phyloP scores from a whole-genome alignment of 163 green algal genomes.

The Chlorella variabilis region DNA sequence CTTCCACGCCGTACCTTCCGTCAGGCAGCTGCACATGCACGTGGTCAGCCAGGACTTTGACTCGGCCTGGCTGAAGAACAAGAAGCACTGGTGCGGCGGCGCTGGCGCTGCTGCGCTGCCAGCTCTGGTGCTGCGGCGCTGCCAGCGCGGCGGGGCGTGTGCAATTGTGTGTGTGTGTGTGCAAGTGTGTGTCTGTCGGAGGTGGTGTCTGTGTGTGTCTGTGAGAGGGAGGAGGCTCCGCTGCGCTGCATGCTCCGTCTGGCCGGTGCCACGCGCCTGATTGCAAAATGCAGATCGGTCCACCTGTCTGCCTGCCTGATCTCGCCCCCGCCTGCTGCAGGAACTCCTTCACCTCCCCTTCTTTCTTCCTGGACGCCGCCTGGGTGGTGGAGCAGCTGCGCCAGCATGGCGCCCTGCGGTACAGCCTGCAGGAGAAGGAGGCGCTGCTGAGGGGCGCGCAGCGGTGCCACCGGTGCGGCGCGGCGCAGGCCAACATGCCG shows the following conservation, averaged over 20 bases:
- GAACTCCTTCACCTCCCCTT: constrained; percentile 72
- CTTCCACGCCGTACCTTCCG: constrained; percentile 72
- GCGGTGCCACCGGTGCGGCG: constrained; percentile 64
- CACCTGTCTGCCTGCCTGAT: too few species aligned
- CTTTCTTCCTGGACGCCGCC: constrained; percentile 59
- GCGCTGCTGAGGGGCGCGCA: constrained; percentile 57
- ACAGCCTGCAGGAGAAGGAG: constrained; percentile 46
- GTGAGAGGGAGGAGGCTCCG: too few species aligned
- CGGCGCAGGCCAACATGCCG: constrained; percentile 51
- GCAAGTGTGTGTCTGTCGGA: too few species aligned
- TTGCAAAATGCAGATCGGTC: neutral
- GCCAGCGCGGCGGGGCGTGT: too few species aligned
- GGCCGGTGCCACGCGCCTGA: neutral
- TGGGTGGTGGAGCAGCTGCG: constrained; percentile 36
- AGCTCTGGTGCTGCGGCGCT: neutral
- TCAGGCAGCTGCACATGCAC: constrained; percentile 86
- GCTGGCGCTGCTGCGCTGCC: neutral
- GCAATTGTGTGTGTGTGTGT: too few species aligned
- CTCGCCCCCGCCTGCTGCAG: neutral
- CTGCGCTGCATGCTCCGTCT: too few species aligned
- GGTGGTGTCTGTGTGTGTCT: too few species aligned
- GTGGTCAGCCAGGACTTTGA: constrained; percentile 75
- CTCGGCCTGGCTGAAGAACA: constrained; percentile 65
- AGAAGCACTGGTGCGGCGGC: constrained; percentile 70
- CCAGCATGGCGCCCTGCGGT: constrained; percentile 31